Evolutionary conservation across 805 yeast genomes (phyloP).

Genomic region (Metschnikowia baotianmanensis): DNA sequence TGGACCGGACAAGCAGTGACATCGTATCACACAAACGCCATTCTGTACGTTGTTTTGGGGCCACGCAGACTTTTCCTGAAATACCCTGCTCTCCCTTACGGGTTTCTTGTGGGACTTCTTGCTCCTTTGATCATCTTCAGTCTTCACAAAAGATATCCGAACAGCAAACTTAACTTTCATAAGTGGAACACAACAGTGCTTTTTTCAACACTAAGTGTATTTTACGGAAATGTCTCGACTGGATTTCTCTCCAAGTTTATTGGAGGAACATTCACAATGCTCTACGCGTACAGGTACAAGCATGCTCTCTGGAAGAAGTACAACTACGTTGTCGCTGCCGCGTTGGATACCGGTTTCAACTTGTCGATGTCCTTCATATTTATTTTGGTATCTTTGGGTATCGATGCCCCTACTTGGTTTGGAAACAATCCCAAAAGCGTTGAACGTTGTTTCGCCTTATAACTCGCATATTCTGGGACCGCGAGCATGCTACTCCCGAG

Average conservation of each 20-base stretch:
- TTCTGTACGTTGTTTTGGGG: slow-evolving; percentile 50
- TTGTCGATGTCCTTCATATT: slow-evolving; percentile 41
- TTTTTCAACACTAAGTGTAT: slow-evolving; percentile 46
- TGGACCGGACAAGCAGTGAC: slow-evolving; percentile 50
- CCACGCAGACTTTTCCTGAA: slow-evolving; percentile 44
- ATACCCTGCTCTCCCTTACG: slow-evolving; percentile 44
- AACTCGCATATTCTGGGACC: background rate
- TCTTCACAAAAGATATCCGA: slow-evolving; percentile 29
- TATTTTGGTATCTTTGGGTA: slow-evolving; percentile 28
- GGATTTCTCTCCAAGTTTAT: slow-evolving; percentile 47
- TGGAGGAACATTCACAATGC: slow-evolving; percentile 50
- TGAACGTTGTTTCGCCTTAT: slow-evolving; percentile 47
- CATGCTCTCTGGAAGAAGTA: slow-evolving; percentile 41
- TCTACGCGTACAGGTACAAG: slow-evolving; percentile 39
- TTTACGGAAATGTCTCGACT: slow-evolving; percentile 50
- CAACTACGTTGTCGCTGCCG: slow-evolving; percentile 51
- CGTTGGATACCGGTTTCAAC: slow-evolving; percentile 50
- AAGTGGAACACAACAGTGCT: slow-evolving; percentile 49
- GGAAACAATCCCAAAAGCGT: slow-evolving; percentile 45
- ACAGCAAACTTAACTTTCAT: slow-evolving; percentile 23
- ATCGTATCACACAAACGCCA: slow-evolving; percentile 46
- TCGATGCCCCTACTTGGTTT: slow-evolving; percentile 46
- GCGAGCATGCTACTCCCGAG: background rate
- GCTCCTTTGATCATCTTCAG: slow-evolving; percentile 35
- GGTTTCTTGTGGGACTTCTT: slow-evolving; percentile 40